Conservation (phyloP, 73 alveolate genomes). For the Durusdinium trenchii region DNA sequence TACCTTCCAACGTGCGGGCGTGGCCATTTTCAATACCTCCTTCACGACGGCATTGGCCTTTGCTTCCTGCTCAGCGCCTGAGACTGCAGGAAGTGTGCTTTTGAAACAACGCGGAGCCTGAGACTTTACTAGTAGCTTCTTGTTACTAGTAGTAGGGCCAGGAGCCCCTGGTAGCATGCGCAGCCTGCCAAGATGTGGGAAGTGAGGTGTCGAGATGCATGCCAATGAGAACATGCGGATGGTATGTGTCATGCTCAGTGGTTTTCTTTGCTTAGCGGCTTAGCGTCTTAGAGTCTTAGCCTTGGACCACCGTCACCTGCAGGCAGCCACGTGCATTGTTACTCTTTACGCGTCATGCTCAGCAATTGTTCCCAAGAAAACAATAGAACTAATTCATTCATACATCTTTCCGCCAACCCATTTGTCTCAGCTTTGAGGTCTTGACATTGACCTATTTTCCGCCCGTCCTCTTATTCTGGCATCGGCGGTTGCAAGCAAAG, state of each 20-base stretch:
- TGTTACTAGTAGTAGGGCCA: too few relatives aligned
- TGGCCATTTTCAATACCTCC: slow-evolving; percentile 92
- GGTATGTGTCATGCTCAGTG: slow-evolving; percentile 16
- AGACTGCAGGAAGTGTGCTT: not conserved
- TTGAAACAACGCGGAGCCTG: not conserved
- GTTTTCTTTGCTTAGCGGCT: not conserved
- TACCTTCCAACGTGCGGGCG: slow-evolving; percentile 81
- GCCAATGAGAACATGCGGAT: slow-evolving; percentile 95
- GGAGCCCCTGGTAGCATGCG: too few relatives aligned
- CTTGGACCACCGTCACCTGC: not conserved
- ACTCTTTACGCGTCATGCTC: slow-evolving; percentile 23
- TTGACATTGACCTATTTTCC: slow-evolving; percentile 72
- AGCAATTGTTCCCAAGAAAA: not conserved
- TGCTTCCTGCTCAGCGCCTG: slow-evolving; percentile 38
- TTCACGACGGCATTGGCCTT: slow-evolving; percentile 87
- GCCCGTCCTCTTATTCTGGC: slow-evolving; percentile 59
- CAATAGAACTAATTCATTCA: not conserved
- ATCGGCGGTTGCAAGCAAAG: slow-evolving; percentile 66
- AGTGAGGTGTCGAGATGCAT: slow-evolving; percentile 72
- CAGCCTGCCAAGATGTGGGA: not conserved
- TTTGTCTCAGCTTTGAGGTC: not conserved
- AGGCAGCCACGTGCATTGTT: slow-evolving; percentile 83
- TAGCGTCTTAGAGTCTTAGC: not conserved
- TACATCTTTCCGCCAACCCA: not conserved
- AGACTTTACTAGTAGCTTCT: too few relatives aligned